Evolutionary conservation across 768 basidiomycete species (phyloP), one percentile per base, ranked within the genome.

Genomic region (Boletus bicolor): DNA sequence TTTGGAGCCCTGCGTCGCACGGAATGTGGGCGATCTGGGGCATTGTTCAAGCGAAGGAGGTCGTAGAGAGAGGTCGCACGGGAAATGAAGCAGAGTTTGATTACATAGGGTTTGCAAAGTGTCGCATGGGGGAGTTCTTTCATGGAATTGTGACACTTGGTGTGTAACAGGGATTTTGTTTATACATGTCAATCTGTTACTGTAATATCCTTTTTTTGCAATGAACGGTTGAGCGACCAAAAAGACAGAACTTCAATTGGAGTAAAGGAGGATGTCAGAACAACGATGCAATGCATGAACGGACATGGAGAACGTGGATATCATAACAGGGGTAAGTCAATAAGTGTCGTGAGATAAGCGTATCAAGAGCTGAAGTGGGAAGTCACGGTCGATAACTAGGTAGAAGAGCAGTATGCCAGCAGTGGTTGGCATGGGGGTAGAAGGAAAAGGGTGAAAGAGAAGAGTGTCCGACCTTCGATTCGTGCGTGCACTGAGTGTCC

Each of bases 21-120:
- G 93, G 82, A 12, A 86, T 89, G 81, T 98, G 96, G 94, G 85
- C 90, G 7, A 75, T 98, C 43, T 99, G 97, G 97, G 93, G 91
- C 8, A 78, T 98, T 59, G 84, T 98, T 5, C 93, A 96, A 72
- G 93, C 91, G 7, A 82, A 82, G 59, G 90, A 92, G 61, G 82
- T 86, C 61, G 59, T 92, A 7, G 81, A 86, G 62, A 79, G 73
- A 17, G 75, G 77, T 39, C 80, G 42, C 15, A 15, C 17, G 79
- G 44, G 75, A 71, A 36, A 14, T 37, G 79, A 84, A 61, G 81
- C 81, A 15, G 96, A 94, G 61, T 98, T 97, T 68, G 90, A 98
- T 72, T 97, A 98, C 72, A 71, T 98, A 58, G 78, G 79, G 11
- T 98, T 97, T 68, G 86, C 94, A 17, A 76, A 73, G 58, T 81